phyloP scores from a whole-genome alignment of 768 basidiomycete genomes.

The Lactarius psammicola region DNA sequence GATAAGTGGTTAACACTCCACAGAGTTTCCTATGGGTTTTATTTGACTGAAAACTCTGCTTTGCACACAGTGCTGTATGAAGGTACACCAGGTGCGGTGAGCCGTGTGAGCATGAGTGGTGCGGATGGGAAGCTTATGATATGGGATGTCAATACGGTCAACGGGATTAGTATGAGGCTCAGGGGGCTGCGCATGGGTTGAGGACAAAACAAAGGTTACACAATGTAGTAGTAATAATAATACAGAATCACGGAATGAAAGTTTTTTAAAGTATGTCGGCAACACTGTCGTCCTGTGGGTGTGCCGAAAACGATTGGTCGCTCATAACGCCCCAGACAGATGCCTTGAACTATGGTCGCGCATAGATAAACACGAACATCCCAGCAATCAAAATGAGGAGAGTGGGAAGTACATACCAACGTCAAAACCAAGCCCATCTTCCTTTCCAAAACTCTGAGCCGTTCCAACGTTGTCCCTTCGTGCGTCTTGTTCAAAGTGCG shows the following conservation, averaged over 20 bases:
- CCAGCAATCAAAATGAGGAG: background rate
- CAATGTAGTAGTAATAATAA: conserved; percentile 21
- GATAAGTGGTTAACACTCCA: too few species aligned
- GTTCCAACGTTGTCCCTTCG: conserved; percentile 71
- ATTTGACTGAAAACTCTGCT: too few species aligned
- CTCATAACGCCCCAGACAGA: conserved; percentile 95
- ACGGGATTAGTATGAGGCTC: conserved; percentile 48
- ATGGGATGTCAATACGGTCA: conserved; percentile 79
- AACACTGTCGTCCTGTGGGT: conserved; percentile 14
- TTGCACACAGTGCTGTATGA: too few species aligned
- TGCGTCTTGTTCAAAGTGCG: conserved; percentile 70
- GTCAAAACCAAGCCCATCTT: conserved; percentile 96
- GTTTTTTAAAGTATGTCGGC: conserved; percentile 18
- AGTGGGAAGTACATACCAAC: conserved; percentile 51
- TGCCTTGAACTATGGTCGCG: conserved; percentile 73
- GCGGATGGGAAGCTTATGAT: conserved; percentile 92
- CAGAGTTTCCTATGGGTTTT: too few species aligned
- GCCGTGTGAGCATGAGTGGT: conserved; percentile 64
- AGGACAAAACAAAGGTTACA: conserved; percentile 10
- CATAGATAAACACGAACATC: too few species aligned
- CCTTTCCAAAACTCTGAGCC: conserved; percentile 78
- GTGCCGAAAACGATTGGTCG: conserved; percentile 52
- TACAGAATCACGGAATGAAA: conserved; percentile 3
- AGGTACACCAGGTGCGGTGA: too few species aligned
- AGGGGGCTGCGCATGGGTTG: conserved; percentile 38